A percentile compares a stretch with the other conserved stretches of the same genome.
Evolutionary conservation across 2,329 filamentous ascomycete genomes (phyloP).

Genomic region (Nectriaceae sp.): DNA sequence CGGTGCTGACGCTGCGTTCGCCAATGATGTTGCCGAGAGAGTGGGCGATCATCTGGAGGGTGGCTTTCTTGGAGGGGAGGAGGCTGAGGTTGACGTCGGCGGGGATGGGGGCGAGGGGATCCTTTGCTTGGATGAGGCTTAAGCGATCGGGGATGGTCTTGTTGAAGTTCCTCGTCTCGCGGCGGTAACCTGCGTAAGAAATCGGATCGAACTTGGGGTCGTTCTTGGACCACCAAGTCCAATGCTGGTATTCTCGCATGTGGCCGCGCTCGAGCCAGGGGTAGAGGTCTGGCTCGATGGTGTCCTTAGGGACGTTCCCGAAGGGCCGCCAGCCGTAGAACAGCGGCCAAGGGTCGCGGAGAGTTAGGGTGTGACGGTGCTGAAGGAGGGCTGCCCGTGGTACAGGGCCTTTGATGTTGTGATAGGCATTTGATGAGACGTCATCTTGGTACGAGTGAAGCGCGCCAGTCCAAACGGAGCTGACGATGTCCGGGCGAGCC

Average conservation of each 20-base stretch:
- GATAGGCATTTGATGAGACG: constrained; percentile 10
- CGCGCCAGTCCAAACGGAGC: constrained; percentile 26
- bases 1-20: constrained; percentile 26
- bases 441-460: constrained; percentile 27
- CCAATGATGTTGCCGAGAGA: constrained; percentile 28
- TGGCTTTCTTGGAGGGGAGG: constrained; percentile 23
- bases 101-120: constrained; percentile 16
- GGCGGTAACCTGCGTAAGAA: constrained; percentile 20
- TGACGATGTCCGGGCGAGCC: constrained; percentile 29
- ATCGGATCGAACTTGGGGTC: constrained; percentile 14
- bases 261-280: constrained; percentile 30
- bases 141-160: constrained; percentile 20
- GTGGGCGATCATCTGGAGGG: constrained; percentile 27
- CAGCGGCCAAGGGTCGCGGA: constrained; percentile 29
- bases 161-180: constrained; percentile 16
- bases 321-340: constrained; percentile 30
- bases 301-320: constrained; percentile 19
- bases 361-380: constrained; percentile 27
- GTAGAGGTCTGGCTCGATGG: constrained; percentile 27
- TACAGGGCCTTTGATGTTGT: constrained; percentile 13
- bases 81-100: constrained; percentile 10
- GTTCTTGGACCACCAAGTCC: constrained; percentile 29
- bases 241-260: constrained; percentile 24
- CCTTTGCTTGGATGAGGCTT: constrained; percentile 12
- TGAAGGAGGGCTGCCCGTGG: constrained; percentile 24